Conservation (phyloP, 2,329 filamentous ascomycete species). For the Lachnellula willkommii region DNA sequence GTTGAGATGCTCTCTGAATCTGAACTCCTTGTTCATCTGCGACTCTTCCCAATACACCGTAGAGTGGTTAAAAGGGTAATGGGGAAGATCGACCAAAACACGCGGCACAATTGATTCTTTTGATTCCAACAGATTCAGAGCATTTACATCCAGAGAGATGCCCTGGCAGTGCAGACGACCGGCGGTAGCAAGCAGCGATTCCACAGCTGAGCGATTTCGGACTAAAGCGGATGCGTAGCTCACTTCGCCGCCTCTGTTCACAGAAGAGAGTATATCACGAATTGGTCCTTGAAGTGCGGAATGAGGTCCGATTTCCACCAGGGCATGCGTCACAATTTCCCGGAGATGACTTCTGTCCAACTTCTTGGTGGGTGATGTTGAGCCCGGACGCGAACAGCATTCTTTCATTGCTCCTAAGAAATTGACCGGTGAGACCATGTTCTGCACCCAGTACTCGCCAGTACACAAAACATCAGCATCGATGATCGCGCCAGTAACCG, state of each 20-base stretch:
- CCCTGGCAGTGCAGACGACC: not conserved
- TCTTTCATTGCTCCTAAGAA: slow-evolving; percentile 25
- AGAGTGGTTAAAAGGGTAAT: slow-evolving; percentile 48
- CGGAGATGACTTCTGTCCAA: not conserved
- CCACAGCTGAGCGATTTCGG: slow-evolving; percentile 1
- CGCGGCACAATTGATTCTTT: not conserved
- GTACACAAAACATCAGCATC: not conserved
- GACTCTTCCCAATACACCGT: slow-evolving; percentile 49
- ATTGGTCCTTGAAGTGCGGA: slow-evolving; percentile 10
- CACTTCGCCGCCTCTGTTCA: not conserved
- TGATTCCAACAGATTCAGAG: not conserved
- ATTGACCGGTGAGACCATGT: slow-evolving; percentile 40
- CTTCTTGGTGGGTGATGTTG: not conserved
- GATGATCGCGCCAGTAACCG: not conserved
- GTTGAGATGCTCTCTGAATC: slow-evolving; percentile 40
- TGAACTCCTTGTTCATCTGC: slow-evolving; percentile 40
- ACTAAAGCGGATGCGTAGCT: slow-evolving; percentile 2
- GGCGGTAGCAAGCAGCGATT: not conserved
- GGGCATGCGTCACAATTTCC: not conserved
- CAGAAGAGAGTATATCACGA: not conserved
- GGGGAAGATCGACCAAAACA: slow-evolving; percentile 40
- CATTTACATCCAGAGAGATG: not conserved
- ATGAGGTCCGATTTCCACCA: slow-evolving; percentile 17
- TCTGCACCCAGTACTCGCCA: slow-evolving; percentile 39
- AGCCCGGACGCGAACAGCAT: not conserved